Percentiles rank a stretch among this genome's conserved stretches.
These are phyloP conservation scores for Fusarium succisae DNA, from an alignment of 2,329 filamentous ascomycete genomes.

Conservation along the genomic window DNA sequence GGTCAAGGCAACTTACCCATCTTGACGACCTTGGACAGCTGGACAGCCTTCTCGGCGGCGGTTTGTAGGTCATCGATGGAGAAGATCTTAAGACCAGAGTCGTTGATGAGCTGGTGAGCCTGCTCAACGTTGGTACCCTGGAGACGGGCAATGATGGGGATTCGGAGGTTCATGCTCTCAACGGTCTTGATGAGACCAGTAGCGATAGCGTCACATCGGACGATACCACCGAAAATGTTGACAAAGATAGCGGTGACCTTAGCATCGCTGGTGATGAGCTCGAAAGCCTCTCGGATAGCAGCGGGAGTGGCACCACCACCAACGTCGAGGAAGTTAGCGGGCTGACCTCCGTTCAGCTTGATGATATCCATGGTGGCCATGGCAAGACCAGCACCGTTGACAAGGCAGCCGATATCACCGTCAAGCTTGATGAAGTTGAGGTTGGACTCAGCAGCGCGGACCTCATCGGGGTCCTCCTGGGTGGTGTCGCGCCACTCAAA, in stretches of 20 bases:
- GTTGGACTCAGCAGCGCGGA: slow-evolving; percentile 91
- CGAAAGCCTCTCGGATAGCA: slow-evolving; percentile 96
- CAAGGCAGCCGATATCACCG: slow-evolving; percentile 97
- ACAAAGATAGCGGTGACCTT: slow-evolving; percentile 99
- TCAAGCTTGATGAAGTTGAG: slow-evolving; percentile 99
- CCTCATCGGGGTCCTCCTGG: slow-evolving; percentile 97
- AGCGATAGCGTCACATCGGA: slow-evolving; percentile 96
- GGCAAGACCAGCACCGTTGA: slow-evolving; percentile 98
- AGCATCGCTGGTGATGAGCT: slow-evolving; percentile 97
- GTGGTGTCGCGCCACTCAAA: slow-evolving; percentile 93
- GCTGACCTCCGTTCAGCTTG: slow-evolving; percentile 96
- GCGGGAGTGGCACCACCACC: slow-evolving; percentile 96
- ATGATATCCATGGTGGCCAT: slow-evolving; percentile 99
- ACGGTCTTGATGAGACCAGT: slow-evolving; percentile 96
- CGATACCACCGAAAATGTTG: slow-evolving; percentile 99
- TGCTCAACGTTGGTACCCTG: slow-evolving; percentile 98
- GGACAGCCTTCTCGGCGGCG: slow-evolving; percentile 96
- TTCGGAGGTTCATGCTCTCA: slow-evolving; percentile 92
- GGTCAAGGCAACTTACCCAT: slow-evolving; percentile 72
- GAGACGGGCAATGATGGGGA: slow-evolving; percentile 94
- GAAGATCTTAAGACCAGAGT: slow-evolving; percentile 99
- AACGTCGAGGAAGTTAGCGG: slow-evolving; percentile 99
- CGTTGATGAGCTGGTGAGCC: slow-evolving; percentile 92
- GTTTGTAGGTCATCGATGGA: slow-evolving; percentile 97
- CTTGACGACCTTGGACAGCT: slow-evolving; percentile 99